These are phyloP conservation scores for Neurospora sp. DNA, from an alignment of 495 filamentous ascomycete genomes.

Conservation along the genomic window DNA sequence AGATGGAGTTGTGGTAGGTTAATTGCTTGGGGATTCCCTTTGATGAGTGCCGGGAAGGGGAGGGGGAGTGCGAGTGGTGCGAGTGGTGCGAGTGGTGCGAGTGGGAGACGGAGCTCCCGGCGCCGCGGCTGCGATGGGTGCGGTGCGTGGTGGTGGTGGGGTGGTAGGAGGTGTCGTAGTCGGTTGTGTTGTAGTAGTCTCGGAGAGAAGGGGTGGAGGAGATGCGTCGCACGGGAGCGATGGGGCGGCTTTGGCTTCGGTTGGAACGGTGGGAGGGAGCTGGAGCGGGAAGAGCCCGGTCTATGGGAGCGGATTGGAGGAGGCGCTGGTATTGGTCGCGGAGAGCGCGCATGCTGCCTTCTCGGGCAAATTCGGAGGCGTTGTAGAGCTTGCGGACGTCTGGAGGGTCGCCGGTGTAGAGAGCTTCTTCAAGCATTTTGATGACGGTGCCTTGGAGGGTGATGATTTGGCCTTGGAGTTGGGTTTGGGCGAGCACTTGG, in stretches of 20 bases:
- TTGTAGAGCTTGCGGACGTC: slow-evolving; percentile 22
- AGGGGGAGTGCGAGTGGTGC: background rate
- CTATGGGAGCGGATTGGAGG: slow-evolving; percentile 7
- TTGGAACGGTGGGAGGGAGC: background rate
- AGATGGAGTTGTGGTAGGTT: slow-evolving; percentile 13
- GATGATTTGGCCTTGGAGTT: slow-evolving; percentile 28
- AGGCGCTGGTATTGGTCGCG: slow-evolving; percentile 27
- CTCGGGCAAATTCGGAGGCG: slow-evolving; percentile 26
- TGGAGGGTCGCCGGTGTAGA: slow-evolving; percentile 15
- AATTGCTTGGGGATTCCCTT: background rate
- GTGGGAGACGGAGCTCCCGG: background rate
- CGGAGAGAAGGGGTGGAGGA: slow-evolving; percentile 20
- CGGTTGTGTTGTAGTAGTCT: background rate
- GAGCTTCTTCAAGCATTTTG: slow-evolving; percentile 22
- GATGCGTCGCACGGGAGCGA: slow-evolving; percentile 12
- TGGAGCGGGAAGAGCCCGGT: background rate
- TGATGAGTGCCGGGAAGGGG: background rate
- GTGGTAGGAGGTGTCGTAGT: background rate
- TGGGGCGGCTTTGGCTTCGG: slow-evolving; percentile 1
- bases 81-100: background rate
- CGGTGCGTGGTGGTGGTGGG: background rate
- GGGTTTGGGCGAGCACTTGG: slow-evolving; percentile 25
- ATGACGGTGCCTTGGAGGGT: slow-evolving; percentile 25
- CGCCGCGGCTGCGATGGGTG: background rate
- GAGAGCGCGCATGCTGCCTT: slow-evolving; percentile 25